A percentile compares a stretch with the other conserved stretches of the same genome.
phyloP scores from a whole-genome alignment of 768 basidiomycete species.

The Auriscalpium vulgare region DNA sequence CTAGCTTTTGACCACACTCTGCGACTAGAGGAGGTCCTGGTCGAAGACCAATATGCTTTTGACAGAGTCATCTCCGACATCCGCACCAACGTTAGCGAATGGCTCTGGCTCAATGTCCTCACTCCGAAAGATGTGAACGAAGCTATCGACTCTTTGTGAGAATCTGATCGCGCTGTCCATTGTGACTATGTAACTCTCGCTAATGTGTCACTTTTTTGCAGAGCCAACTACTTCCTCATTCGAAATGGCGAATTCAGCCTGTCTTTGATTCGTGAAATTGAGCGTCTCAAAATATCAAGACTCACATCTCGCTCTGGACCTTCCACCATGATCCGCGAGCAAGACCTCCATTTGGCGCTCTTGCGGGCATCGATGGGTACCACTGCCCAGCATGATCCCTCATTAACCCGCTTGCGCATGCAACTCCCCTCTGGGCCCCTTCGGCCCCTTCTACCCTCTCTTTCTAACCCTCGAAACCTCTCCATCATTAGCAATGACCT shows the following conservation, averaged over 20 bases:
- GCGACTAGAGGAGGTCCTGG: constrained; percentile 57
- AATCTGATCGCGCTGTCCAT: constrained; percentile 2
- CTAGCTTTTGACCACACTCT: constrained; percentile 59
- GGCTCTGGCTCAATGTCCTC: constrained; percentile 88
- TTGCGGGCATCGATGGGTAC: constrained; percentile 86
- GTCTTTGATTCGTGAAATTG: constrained; percentile 79
- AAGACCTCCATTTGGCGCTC: constrained; percentile 81
- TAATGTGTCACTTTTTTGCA: constrained; percentile 23
- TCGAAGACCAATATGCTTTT: constrained; percentile 71
- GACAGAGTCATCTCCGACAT: constrained; percentile 69
- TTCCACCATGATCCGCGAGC: constrained; percentile 78
- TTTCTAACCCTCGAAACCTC: constrained; percentile 31
- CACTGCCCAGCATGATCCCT: constrained; percentile 79
- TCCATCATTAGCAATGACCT: constrained; percentile 28
- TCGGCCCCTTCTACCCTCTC: constrained; percentile 73
- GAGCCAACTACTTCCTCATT: constrained; percentile 81
- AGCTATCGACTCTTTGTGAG: constrained; percentile 80
- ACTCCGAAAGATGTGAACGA: constrained; percentile 78
- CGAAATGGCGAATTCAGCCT: constrained; percentile 85
- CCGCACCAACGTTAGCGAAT: constrained; percentile 79
- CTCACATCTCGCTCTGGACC: constrained; percentile 58
- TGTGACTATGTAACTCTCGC: neutral
- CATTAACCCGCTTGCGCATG: constrained; percentile 65
- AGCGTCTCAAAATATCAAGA: constrained; percentile 73
- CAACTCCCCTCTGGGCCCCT: constrained; percentile 75